These are phyloP conservation scores for Mycena amicta DNA, from an alignment of 768 basidiomycete genomes.

Conservation along the genomic window DNA sequence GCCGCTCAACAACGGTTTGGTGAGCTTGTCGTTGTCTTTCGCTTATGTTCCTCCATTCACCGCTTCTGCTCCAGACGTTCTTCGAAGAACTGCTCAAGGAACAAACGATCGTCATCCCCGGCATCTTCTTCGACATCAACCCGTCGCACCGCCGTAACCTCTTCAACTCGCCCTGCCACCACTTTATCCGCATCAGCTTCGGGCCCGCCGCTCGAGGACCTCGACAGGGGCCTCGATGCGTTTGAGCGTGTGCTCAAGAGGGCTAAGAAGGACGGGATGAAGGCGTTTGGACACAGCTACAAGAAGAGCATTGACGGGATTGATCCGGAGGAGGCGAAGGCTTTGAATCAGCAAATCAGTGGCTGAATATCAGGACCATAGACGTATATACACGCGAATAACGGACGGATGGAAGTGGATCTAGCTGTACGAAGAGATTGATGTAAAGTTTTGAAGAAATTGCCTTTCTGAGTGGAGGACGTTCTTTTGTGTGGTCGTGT, in stretches of 20 bases:
- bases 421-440: no score
- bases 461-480: no score
- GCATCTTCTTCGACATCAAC: constrained; percentile 87
- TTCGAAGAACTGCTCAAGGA: constrained; percentile 93
- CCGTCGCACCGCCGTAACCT: constrained; percentile 84
- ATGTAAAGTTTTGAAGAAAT: no score
- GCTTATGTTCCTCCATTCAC: background rate
- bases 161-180: constrained; percentile 88
- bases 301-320: constrained; percentile 52
- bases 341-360: background rate
- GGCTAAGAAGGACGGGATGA: constrained; percentile 63
- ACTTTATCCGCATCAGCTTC: constrained; percentile 86
- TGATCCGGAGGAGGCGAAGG: background rate
- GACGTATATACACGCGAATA: no score
- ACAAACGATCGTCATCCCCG: constrained; percentile 88
- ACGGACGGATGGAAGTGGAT: no score
- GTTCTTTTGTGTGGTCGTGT: no score
- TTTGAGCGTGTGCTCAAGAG: constrained; percentile 78
- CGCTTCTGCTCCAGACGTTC: constrained; percentile 59
- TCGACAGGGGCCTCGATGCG: constrained; percentile 86
- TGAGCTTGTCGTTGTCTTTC: constrained; percentile 29
- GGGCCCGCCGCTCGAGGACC: constrained; percentile 78
- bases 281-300: constrained; percentile 62
- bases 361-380: no score
- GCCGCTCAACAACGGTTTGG: constrained; percentile 87